Conservation (phyloP, 2,329 filamentous ascomycete species). For the Drechslerella coelobrocha region DNA sequence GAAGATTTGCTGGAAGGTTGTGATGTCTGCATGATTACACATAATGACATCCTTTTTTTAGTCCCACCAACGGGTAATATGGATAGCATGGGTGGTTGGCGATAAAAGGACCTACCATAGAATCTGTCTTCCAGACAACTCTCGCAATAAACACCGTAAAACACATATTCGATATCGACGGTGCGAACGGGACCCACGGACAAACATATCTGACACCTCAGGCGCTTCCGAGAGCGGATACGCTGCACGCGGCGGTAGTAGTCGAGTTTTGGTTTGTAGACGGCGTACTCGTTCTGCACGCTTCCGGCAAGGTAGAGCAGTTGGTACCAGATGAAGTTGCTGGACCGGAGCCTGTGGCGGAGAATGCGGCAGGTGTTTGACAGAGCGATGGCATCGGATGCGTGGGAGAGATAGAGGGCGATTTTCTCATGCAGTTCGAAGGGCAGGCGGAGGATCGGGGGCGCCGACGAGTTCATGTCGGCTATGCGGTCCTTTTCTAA, state of each 20-base stretch:
- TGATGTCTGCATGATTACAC: constrained; percentile 5
- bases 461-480: not conserved
- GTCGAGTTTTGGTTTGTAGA: constrained; percentile 5
- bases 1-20: constrained; percentile 13
- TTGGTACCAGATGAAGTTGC: constrained; percentile 25
- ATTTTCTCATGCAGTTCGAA: constrained; percentile 34
- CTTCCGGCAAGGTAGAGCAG: constrained; percentile 19
- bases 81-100: no score
- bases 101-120: constrained; percentile 26
- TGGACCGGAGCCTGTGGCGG: not conserved
- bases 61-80: no score
- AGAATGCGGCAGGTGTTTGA: not conserved
- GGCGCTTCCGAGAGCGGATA: constrained; percentile 14
- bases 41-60: no score
- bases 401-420: constrained; percentile 4
- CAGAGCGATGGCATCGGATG: constrained; percentile 2
- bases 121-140: constrained; percentile 16
- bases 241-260: constrained; percentile 14
- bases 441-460: constrained; percentile 18
- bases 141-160: constrained; percentile 30
- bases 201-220: constrained; percentile 34
- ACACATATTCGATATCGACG: constrained; percentile 20
- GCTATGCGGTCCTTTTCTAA: not conserved
- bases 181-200: not conserved
- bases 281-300: constrained; percentile 11